Evolutionary conservation across 1,284 basidiomycete genomes (phyloP).

Genomic region (Ganoderma sinense): DNA sequence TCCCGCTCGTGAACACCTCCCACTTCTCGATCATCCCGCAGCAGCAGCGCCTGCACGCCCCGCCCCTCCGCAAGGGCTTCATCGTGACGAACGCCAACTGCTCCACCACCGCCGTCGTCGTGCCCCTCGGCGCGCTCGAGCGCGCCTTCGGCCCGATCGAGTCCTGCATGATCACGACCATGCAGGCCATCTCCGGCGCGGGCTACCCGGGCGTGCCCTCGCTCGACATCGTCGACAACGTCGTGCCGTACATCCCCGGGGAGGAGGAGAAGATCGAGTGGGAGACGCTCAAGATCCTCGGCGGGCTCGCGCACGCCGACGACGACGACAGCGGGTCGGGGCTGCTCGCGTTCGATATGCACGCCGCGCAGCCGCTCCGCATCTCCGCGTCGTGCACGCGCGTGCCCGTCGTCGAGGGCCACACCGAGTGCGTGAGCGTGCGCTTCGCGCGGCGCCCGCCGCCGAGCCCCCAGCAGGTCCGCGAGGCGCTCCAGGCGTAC

Average conservation of each 20-base stretch:
- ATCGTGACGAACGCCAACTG: constrained; percentile 99
- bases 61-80: constrained; percentile 87
- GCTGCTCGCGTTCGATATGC: constrained; percentile 83
- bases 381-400: constrained; percentile 77
- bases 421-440: constrained; percentile 91
- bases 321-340: constrained; percentile 47
- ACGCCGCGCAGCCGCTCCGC: constrained; percentile 78
- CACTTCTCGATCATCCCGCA: constrained; percentile 90
- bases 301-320: constrained; percentile 68
- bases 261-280: constrained; percentile 99
- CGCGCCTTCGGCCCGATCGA: constrained; percentile 94
- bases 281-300: constrained; percentile 98
- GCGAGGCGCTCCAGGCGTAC: constrained; percentile 81
- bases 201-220: constrained; percentile 95
- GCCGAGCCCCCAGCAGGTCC: constrained; percentile 89
- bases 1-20: constrained; percentile 93
- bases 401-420: constrained; percentile 86
- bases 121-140: constrained; percentile 94
- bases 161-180: constrained; percentile 89
- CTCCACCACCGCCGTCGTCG: constrained; percentile 93
- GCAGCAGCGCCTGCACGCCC: constrained; percentile 77
- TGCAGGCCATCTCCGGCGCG: constrained; percentile 98
- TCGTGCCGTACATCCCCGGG: constrained; percentile 94
- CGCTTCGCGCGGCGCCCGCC: constrained; percentile 84
- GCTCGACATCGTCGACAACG: constrained; percentile 96